Base-by-base conservation (phyloP, 2,329 filamentous ascomycete genomes). In the Diaporthe destruens region DNA sequence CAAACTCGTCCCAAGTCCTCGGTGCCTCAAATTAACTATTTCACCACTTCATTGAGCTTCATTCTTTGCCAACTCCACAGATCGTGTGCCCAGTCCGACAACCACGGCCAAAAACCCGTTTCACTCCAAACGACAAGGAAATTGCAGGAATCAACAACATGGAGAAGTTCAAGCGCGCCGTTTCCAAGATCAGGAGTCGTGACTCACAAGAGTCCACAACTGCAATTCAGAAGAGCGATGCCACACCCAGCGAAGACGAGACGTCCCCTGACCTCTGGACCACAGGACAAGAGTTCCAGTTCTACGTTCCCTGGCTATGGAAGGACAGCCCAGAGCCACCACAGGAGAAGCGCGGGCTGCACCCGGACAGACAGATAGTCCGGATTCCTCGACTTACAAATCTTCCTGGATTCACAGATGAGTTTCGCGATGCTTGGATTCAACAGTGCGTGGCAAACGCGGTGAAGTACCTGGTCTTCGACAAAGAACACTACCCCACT, bases 261-360 rank as follows among this genome's bases (percentile, higher is more conserved):
- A 23, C 9, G 2, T 1, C 18, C 1, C 0, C 18, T 1, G 20
- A 14, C 14, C 12, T 65, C 1, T 65, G 59, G 59, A 65, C 42
- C 11, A 36, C 44, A 2, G 59, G 59, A 18, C 42, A 65, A 36
- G 59, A 65, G 29, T 65, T 36, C 12, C 59, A 65, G 7, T 65
- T 65, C 20, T 65, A 65, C 6, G 59, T 65, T 4, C 59, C 59
- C 7, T 65, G 59, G 59, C 11, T 65, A 9, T 65, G 59, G 59
- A 11, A 49, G 2, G 29, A 51, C 0, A 49, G 42, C 59, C 29
- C 59, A 34, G 59, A 23, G 42, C 59, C 29, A 32, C 29, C 59
- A 3, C 42, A 6, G 7, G 59, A 65, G 18, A 65, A 49, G 23
- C 29, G 29, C 29, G 29, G 29, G 29, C 2, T 51, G 6, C 59